Conservation (phyloP, 2,329 filamentous ascomycete genomes). For the Mycosphaerella sp. region DNA sequence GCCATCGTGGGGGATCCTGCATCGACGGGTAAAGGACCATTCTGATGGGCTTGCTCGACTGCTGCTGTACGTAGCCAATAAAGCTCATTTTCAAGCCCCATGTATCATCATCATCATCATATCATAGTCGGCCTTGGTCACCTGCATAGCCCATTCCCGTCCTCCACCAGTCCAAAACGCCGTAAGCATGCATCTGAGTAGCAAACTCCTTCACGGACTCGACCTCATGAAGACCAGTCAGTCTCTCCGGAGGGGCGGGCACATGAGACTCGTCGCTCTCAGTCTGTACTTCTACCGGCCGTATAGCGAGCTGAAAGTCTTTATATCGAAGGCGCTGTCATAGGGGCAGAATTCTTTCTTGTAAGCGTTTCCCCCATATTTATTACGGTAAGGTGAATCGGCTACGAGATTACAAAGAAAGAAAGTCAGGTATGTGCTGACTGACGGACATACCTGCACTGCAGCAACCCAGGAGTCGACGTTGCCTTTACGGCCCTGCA, state of each 20-base stretch:
- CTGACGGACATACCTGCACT: constrained; percentile 46
- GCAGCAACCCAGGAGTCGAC: constrained; percentile 58
- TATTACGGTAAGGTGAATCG: background rate
- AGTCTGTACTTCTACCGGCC: constrained; percentile 41
- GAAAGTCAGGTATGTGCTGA: background rate
- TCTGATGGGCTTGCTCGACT: no score
- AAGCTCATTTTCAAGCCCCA: no score
- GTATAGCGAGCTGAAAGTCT: constrained; percentile 59
- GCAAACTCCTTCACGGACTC: constrained; percentile 60
- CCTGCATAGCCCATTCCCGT: constrained; percentile 55
- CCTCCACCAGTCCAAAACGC: constrained; percentile 60
- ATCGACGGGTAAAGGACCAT: no score
- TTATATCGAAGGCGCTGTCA: constrained; percentile 57
- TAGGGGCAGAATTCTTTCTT: background rate
- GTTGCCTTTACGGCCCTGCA: constrained; percentile 53
- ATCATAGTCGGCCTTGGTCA: constrained; percentile 19
- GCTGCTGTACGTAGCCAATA: no score
- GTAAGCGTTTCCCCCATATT: background rate
- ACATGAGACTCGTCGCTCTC: constrained; percentile 9
- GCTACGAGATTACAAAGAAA: background rate
- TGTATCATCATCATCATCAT: no score
- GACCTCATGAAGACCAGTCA: constrained; percentile 48
- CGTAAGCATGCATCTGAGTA: constrained; percentile 52
- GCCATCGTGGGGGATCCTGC: no score
- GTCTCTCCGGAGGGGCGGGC: background rate